Conservation (phyloP, 148 eudicot species). For the Polygonum aviculare region DNA sequence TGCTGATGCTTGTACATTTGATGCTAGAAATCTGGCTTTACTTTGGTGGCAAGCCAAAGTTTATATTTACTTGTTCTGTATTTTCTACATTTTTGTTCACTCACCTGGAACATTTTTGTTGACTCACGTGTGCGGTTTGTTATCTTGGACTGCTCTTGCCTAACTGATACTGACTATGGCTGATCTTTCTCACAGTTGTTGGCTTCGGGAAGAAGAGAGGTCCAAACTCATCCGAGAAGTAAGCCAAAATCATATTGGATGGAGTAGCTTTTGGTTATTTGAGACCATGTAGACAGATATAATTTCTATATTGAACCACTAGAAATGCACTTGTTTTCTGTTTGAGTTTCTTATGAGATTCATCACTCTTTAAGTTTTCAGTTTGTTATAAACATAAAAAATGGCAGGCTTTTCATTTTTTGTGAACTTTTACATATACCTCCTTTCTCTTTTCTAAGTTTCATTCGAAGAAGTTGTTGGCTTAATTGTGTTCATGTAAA, state of each 20-base stretch:
- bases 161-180: background rate
- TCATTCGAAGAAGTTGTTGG: background rate
- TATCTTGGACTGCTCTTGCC: background rate
- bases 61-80: background rate
- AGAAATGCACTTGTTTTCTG: background rate
- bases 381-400: background rate
- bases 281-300: background rate
- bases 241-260: background rate
- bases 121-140: background rate
- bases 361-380: background rate
- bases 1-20: background rate
- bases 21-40: background rate
- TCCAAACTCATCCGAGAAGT: conserved; percentile 71
- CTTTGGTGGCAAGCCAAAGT: background rate
- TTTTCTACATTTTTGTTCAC: background rate
- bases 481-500: background rate
- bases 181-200: conserved; percentile 37
- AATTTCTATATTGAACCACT: background rate
- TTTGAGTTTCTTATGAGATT: background rate
- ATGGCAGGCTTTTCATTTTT: background rate
- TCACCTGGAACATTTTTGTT: no score
- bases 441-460: background rate
- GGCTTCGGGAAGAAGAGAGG: conserved; percentile 77
- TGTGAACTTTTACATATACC: background rate
- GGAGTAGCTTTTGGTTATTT: conserved; percentile 3